phyloP scores from a whole-genome alignment of 2,329 filamentous ascomycete species.

The Berkeleyomyces rouxiae region DNA sequence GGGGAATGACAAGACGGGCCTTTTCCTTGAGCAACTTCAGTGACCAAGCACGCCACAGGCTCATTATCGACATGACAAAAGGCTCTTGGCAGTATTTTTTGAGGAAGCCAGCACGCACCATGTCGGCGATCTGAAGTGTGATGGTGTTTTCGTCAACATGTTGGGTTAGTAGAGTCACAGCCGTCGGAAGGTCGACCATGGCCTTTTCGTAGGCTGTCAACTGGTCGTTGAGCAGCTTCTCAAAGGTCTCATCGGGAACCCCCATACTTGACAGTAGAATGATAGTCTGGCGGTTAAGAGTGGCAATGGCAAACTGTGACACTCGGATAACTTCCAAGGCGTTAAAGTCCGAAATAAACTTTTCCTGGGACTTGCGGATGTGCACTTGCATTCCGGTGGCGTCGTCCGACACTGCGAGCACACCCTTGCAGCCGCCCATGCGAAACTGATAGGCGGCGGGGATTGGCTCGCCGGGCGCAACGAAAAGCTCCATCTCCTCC shows the following conservation, averaged over 20 bases:
- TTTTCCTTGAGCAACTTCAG: constrained; percentile 87
- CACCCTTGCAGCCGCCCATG: constrained; percentile 80
- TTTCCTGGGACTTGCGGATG: constrained; percentile 71
- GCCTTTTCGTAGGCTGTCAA: constrained; percentile 52
- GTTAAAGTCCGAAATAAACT: constrained; percentile 57
- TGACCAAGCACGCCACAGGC: constrained; percentile 77
- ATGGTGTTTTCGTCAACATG: constrained; percentile 76
- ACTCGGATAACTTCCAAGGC: constrained; percentile 73
- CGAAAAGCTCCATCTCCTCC: constrained; percentile 43
- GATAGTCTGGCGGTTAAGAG: constrained; percentile 81
- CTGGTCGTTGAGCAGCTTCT: constrained; percentile 49
- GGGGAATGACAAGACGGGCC: constrained; percentile 62
- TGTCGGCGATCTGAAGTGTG: constrained; percentile 54
- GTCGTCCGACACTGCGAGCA: constrained; percentile 59
- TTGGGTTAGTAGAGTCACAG: constrained; percentile 50
- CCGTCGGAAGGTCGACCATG: constrained; percentile 46
- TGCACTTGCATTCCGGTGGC: constrained; percentile 52
- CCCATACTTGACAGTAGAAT: constrained; percentile 66
- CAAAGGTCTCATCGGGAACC: constrained; percentile 50
- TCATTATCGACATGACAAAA: constrained; percentile 62
- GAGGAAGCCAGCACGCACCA: constrained; percentile 72
- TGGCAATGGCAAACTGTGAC: constrained; percentile 59
- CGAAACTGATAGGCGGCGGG: constrained; percentile 87
- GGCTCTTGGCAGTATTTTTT: constrained; percentile 44
- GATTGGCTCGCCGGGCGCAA: constrained; percentile 18